Evolutionary conservation across 805 yeast genomes (phyloP), one percentile per base, ranked within the genome.

Genomic region (Saccharomyces mikatae): DNA sequence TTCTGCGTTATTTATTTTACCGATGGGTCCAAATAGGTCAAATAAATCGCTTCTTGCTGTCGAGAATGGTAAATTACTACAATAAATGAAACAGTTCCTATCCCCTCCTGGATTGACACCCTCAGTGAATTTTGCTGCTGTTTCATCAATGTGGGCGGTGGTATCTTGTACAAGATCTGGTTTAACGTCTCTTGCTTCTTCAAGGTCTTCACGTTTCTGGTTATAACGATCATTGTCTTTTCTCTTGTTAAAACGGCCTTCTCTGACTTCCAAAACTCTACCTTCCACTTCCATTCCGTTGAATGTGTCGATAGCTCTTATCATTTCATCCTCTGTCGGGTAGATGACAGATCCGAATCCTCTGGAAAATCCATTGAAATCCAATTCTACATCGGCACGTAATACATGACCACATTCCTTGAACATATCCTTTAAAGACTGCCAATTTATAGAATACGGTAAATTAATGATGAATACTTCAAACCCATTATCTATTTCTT

Each of bases 331-430:
- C 13, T 76, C 75, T 6, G 79, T 78, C 53, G 76, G 79, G 66
- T 83, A 90, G 24, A 82, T 78, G 29, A 90, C 96, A 10, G 87
- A 86, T 52, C 96, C 97, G 62, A 81, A 84, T 2, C 97, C 97
- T 70, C 84, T 81, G 6, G 96, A 87, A 62, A 86, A 82, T 27
- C 96, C 95, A 60, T 80, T 76, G 47, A 74, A 77, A 60, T 82
- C 86, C 48, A 74, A 68, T 65, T 80, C 80, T 31, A 91, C 82
- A 65, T 89, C 96, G 2, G 96, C 96, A 53, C 94, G 83, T 27
- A 80, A 75, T n/a, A 90, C 87, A 52, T 76, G 79, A 41, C 96
- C 97, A 54, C 80, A 83, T 44, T 77, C 79, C 60, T 86, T 79
- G 79, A 90, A 88, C 62, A 89, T 72, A 64, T 90, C 96, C 68